Percentiles rank a stretch among this genome's conserved stretches.
phyloP scores from a whole-genome alignment of 257 asterid genomes.

The Fraxinus pennsylvanica region DNA sequence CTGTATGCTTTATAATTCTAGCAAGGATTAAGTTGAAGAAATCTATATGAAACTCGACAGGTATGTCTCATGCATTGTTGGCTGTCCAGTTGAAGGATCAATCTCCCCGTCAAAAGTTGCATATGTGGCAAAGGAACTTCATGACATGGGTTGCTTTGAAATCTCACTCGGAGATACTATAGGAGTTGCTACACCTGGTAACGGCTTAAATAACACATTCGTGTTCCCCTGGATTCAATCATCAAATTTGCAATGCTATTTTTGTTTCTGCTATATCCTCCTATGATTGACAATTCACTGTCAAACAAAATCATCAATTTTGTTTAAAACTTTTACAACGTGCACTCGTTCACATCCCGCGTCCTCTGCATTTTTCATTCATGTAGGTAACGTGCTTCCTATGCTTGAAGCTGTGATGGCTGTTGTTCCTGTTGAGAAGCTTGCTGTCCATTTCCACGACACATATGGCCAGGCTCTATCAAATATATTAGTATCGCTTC shows the following conservation, averaged over 20 bases:
- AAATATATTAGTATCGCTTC: conserved; percentile 83
- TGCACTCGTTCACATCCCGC: background rate
- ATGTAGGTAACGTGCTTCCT: conserved; percentile 71
- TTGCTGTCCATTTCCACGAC: conserved; percentile 94
- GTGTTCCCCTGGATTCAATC: background rate
- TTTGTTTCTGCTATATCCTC: no score
- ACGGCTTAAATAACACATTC: background rate
- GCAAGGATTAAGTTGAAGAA: conserved; percentile 23
- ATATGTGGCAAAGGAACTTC: conserved; percentile 85
- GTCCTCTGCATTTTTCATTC: background rate
- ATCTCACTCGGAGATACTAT: conserved; percentile 90
- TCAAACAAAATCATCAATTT: no score
- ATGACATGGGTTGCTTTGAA: conserved; percentile 92
- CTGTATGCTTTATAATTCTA: conserved; percentile 13
- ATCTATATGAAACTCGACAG: conserved; percentile 34
- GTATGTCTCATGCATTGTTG: conserved; percentile 86
- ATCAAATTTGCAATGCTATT: no score
- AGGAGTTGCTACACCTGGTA: conserved; percentile 95
- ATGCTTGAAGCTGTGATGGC: conserved; percentile 94
- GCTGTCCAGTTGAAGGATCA: conserved; percentile 86
- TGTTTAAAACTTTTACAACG: background rate
- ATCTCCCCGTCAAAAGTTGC: conserved; percentile 81
- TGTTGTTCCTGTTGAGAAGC: conserved; percentile 79
- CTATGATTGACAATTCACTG: no score
- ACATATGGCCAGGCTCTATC: conserved; percentile 91